Conservation (phyloP, 2,329 filamentous ascomycete species). For the Teratosphaeria epicoccoides region DNA sequence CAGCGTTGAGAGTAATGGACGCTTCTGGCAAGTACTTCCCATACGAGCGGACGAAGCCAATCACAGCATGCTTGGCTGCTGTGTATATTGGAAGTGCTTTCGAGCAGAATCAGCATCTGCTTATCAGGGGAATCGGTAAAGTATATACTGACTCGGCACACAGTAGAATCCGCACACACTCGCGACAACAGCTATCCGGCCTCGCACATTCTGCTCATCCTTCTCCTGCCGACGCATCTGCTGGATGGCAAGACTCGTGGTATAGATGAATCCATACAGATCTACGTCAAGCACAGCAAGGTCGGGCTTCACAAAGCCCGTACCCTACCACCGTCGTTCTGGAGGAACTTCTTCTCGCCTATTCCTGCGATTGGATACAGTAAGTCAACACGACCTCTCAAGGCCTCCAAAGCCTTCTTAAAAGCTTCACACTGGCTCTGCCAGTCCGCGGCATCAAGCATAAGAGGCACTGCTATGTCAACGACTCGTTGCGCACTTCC, state of each 20-base stretch:
- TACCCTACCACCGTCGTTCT: conserved; percentile 12
- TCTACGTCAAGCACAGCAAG: conserved; percentile 31
- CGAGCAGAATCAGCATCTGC: neutral
- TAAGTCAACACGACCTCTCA: conserved; percentile 29
- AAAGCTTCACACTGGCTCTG: conserved; percentile 30
- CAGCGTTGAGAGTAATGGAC: conserved; percentile 33
- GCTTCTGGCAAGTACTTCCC: conserved; percentile 32
- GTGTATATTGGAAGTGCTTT: conserved; percentile 33
- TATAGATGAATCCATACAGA: conserved; percentile 34
- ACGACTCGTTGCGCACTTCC: neutral
- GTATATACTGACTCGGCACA: conserved; percentile 24
- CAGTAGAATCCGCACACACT: conserved; percentile 36
- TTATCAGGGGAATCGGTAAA: neutral
- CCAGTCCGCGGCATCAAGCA: conserved; percentile 28
- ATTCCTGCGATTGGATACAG: conserved; percentile 34
- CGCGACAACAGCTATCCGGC: conserved; percentile 28
- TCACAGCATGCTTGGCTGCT: conserved; percentile 31
- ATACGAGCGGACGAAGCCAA: conserved; percentile 32
- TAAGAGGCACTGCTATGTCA: conserved; percentile 7
- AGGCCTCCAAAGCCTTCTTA: conserved; percentile 22
- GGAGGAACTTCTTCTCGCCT: conserved; percentile 30
- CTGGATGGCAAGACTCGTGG: conserved; percentile 32
- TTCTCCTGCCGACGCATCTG: conserved; percentile 33
- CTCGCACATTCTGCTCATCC: conserved; percentile 25
- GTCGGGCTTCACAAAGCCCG: conserved; percentile 30